Percentiles rank a stretch among this genome's conserved stretches.
These are phyloP conservation scores for Pleurotus eryngii DNA, from an alignment of 768 basidiomycete species.

Conservation along the genomic window DNA sequence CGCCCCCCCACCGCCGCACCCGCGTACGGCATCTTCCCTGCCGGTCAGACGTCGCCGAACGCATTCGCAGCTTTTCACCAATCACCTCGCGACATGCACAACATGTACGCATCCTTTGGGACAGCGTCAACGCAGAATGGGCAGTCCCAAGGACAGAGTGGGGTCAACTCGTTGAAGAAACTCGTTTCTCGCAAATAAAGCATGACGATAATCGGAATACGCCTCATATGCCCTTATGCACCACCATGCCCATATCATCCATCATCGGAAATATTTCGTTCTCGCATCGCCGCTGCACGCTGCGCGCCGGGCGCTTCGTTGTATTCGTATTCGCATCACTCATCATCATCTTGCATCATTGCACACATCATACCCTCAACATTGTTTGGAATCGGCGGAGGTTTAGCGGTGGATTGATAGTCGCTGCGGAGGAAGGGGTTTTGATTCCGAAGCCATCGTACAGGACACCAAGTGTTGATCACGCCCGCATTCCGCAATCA, in stretches of 20 bases:
- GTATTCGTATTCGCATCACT: constrained; percentile 7
- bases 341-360: neutral
- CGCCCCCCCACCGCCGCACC: constrained; percentile 47
- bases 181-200: constrained; percentile 28
- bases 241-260: too few relatives aligned
- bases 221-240: too few relatives aligned
- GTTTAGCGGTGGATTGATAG: neutral
- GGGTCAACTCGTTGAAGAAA: constrained; percentile 27
- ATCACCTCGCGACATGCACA: constrained; percentile 57
- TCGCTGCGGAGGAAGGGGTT: constrained; percentile 2
- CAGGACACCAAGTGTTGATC: constrained; percentile 4
- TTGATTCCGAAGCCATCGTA: constrained; percentile 3
- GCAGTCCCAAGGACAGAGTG: constrained; percentile 20
- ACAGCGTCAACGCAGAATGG: constrained; percentile 18
- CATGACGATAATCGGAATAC: too few relatives aligned
- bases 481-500: constrained; percentile 6
- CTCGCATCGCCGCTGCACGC: constrained; percentile 1
- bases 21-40: constrained; percentile 58
- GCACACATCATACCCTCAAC: constrained; percentile 1
- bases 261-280: constrained; percentile 14
- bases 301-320: constrained; percentile 8
- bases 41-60: constrained; percentile 51
- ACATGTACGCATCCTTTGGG: constrained; percentile 53
- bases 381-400: constrained; percentile 6
- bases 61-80: constrained; percentile 55